Base-by-base conservation (phyloP, 2,329 filamentous ascomycete genomes). In the Fusarium agapanthi region DNA sequence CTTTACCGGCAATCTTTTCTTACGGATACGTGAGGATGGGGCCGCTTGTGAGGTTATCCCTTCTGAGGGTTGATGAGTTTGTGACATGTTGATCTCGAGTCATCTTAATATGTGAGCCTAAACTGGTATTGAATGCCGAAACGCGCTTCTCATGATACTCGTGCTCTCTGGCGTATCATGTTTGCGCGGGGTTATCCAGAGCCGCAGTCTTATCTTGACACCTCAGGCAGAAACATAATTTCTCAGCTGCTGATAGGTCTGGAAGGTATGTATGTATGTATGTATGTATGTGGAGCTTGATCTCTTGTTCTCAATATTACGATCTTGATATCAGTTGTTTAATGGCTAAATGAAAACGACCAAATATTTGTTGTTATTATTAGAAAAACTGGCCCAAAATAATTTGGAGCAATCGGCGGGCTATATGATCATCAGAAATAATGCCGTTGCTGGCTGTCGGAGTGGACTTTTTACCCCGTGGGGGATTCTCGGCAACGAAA, bases 1-100 rank as follows among this genome's bases (percentile, higher is more conserved):
- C 13, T 20, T 16, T 68, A 68, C 65, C 44, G 65, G 65, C 35
- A 68, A 69, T 16, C 65, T 38, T 15, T 57, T 63, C 28, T 68
- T 68, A 30, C 65, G 65, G 26, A 38, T 32, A 20, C 57, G 65
- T 11, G 50, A 32, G 11, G 37, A 32, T 11, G n/a, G 32, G 3
- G 22, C 13, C 4, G 24, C 30, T 26, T 44, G 64, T 3, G 12
- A 12, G 5, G 35, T 22, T 9, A 1, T 7, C 11, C 1, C 41
- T 9, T 28, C 34, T 14, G 18, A 22, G 20, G 22, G 22, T 11
- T 18, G 28, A 30, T 6, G 26, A 32, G 22, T 30, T 15, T 32
- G 22, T 13, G 28, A 37, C 41, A 57, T 35, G n/a, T 5, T 35
- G 48, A 35, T 35, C 2, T 50, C 22, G 14, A 7, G 20, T 26